Evolutionary conservation across 192 early-diverging fungal genomes (phyloP).

Genomic region (Coemansia sp.): DNA sequence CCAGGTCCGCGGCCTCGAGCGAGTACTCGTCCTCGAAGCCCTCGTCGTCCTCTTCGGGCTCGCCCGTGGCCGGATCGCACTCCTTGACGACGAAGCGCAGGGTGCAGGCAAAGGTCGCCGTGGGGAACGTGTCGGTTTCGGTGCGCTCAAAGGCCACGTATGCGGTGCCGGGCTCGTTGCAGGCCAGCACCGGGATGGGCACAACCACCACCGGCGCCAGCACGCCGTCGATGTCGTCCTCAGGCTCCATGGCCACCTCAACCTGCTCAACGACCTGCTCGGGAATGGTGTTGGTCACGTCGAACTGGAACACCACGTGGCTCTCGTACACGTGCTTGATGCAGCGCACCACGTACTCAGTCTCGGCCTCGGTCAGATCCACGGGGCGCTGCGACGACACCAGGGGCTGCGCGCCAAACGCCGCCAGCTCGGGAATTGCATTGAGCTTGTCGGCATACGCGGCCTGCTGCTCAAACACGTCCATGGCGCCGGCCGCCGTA

Average conservation of each 20-base stretch:
- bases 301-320: slow-evolving; percentile 95
- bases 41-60: slow-evolving; percentile 75
- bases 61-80: slow-evolving; percentile 89
- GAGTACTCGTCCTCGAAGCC: slow-evolving; percentile 95
- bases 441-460: slow-evolving; percentile 74
- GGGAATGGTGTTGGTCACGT: slow-evolving; percentile 90
- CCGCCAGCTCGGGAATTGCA: slow-evolving; percentile 75
- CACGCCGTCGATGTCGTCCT: slow-evolving; percentile 53
- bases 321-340: slow-evolving; percentile 90
- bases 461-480: slow-evolving; percentile 57
- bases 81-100: slow-evolving; percentile 91
- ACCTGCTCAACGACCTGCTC: slow-evolving; percentile 92
- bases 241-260: slow-evolving; percentile 76
- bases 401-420: slow-evolving; percentile 67
- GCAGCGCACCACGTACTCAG: slow-evolving; percentile 89
- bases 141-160: slow-evolving; percentile 84
- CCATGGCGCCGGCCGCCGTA: slow-evolving; percentile 14
- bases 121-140: slow-evolving; percentile 32
- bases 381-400: slow-evolving; percentile 74
- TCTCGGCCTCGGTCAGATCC: slow-evolving; percentile 88
- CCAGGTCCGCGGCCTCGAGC: slow-evolving; percentile 82
- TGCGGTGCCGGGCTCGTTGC: slow-evolving; percentile 67
- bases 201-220: slow-evolving; percentile 67
- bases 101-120: slow-evolving; percentile 72
- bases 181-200: slow-evolving; percentile 69